Evolutionary conservation across 2,329 filamentous ascomycete species (phyloP).

Genomic region (Penicillium sp.): DNA sequence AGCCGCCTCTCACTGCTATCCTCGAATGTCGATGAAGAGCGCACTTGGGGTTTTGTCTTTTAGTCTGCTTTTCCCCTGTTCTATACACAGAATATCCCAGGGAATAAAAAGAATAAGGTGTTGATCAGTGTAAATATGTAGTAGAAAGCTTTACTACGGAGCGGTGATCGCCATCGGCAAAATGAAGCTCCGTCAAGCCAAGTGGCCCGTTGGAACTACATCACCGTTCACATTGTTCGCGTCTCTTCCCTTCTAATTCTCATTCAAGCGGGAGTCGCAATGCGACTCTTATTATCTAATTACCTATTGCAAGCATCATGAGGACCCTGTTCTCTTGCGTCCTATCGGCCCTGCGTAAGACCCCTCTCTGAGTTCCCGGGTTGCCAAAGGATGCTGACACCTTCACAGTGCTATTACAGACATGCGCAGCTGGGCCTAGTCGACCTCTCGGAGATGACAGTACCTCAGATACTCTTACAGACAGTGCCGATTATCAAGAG

Average conservation of each 20-base stretch:
- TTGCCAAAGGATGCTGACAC: slow-evolving; percentile 19
- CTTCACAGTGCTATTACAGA: slow-evolving; percentile 31
- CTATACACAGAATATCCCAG: slow-evolving; percentile 30
- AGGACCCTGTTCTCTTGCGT: slow-evolving; percentile 31
- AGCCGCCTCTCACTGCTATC: slow-evolving; percentile 12
- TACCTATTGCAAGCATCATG: slow-evolving; percentile 29
- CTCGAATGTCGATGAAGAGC: slow-evolving; percentile 24
- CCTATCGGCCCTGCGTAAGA: slow-evolving; percentile 35
- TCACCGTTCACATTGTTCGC: slow-evolving; percentile 9
- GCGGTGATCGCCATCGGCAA: slow-evolving; percentile 26
- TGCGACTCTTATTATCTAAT: slow-evolving; percentile 28
- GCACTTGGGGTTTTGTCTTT: slow-evolving; percentile 21
- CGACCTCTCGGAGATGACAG: slow-evolving; percentile 16
- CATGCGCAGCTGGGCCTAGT: slow-evolving; percentile 25
- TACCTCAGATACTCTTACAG: slow-evolving; percentile 13
- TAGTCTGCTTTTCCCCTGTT: slow-evolving; percentile 24
- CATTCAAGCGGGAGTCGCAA: slow-evolving; percentile 25
- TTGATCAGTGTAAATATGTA: background rate
- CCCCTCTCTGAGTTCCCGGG: background rate
- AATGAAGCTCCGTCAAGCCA: slow-evolving; percentile 38
- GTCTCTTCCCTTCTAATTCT: background rate
- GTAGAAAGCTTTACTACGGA: background rate
- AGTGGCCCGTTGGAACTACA: slow-evolving; percentile 33
- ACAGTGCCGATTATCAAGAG: slow-evolving; percentile 16
- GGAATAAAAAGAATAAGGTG: slow-evolving; percentile 17